Conservation (phyloP, 495 filamentous ascomycete species). For the Penicillium silybi region DNA sequence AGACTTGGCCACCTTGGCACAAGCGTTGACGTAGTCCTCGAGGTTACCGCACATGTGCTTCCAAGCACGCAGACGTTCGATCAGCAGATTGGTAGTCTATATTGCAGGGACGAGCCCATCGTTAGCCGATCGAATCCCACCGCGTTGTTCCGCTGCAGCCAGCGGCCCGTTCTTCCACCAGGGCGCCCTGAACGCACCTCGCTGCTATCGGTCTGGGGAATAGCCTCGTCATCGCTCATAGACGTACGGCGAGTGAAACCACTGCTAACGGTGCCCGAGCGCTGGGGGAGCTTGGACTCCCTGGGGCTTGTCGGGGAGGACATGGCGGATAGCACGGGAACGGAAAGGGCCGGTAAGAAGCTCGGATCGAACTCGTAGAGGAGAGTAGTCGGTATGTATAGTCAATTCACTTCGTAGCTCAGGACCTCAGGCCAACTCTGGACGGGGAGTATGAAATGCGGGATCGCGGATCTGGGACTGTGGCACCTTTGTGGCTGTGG, state of each 20-base stretch:
- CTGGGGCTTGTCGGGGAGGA: constrained; percentile 34
- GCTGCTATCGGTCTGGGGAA: constrained; percentile 75
- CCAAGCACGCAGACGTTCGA: constrained; percentile 86
- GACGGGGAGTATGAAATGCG: constrained; percentile 1
- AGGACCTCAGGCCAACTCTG: not conserved
- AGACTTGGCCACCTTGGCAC: constrained; percentile 77
- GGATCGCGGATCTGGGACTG: constrained; percentile 12
- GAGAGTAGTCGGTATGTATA: not conserved
- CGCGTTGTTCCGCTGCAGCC: not conserved
- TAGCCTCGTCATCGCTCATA: constrained; percentile 57
- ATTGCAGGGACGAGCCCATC: constrained; percentile 2
- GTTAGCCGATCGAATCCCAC: constrained; percentile 6
- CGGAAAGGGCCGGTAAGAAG: not conserved
- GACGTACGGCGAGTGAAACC: constrained; percentile 37
- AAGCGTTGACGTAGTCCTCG: constrained; percentile 79
- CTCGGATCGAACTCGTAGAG: not conserved
- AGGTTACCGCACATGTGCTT: constrained; percentile 90
- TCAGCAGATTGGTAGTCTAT: constrained; percentile 70
- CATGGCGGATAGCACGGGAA: constrained; percentile 18
- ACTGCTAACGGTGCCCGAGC: constrained; percentile 52
- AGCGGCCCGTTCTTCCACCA: not conserved
- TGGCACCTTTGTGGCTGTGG: constrained; percentile 10
- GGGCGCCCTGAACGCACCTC: constrained; percentile 49
- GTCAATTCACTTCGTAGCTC: not conserved
- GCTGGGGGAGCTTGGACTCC: constrained; percentile 47